phyloP scores from a whole-genome alignment of 371 early-diverging fungal species.

The Homolaphlyctis polyrhiza region DNA sequence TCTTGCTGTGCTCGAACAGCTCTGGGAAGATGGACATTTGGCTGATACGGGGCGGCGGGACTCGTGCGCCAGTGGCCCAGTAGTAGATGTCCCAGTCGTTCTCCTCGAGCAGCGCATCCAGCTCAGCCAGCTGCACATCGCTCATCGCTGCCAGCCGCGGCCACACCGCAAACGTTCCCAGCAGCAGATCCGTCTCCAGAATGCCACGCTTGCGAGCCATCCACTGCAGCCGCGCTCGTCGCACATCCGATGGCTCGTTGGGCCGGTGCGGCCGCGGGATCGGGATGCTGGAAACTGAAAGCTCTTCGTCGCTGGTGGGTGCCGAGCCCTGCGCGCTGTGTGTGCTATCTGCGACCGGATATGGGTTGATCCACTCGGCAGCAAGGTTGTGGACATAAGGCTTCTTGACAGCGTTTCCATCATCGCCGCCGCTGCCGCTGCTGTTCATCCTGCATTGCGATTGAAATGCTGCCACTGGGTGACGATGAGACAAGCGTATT shows the following conservation, averaged over 20 bases:
- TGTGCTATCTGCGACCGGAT: neutral
- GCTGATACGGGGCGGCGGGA: conserved; percentile 22
- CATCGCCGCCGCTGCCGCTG: too few relatives aligned
- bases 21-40: conserved; percentile 22
- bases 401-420: neutral
- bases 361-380: conserved; percentile 7
- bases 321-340: neutral
- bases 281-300: neutral
- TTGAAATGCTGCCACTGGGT: too few relatives aligned
- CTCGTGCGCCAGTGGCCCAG: conserved; percentile 52
- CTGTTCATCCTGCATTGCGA: too few relatives aligned
- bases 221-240: conserved; percentile 78
- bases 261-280: conserved; percentile 2
- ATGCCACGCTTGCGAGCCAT: conserved; percentile 93
- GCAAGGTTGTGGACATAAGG: neutral
- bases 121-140: conserved; percentile 60
- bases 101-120: conserved; percentile 81
- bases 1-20: conserved; percentile 44
- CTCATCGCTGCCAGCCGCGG: conserved; percentile 52
- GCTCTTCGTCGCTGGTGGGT: neutral
- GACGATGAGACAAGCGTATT: too few relatives aligned
- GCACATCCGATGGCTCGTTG: conserved; percentile 59
- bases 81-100: conserved; percentile 97
- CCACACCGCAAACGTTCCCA: conserved; percentile 79
- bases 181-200: conserved; percentile 85